Conservation (phyloP, 768 basidiomycete genomes). For the Crassisporium funariophilum region DNA sequence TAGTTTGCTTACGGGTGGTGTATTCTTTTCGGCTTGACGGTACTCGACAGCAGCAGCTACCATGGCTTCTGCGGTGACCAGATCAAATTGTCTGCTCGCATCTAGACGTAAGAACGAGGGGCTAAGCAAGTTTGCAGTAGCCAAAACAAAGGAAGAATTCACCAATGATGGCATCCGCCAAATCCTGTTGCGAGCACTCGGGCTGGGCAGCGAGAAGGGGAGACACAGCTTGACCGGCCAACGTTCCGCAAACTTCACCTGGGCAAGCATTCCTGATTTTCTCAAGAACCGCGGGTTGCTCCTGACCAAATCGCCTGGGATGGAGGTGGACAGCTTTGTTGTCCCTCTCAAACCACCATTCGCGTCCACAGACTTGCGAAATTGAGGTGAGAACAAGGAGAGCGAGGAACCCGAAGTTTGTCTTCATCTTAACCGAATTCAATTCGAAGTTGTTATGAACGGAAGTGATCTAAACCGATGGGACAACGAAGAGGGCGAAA, state of each 20-base stretch:
- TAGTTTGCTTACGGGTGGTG: slow-evolving; percentile 52
- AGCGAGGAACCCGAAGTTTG: slow-evolving; percentile 25
- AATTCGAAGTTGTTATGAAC: too few species aligned
- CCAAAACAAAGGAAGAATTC: slow-evolving; percentile 11
- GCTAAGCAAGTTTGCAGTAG: too few species aligned
- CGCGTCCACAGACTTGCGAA: slow-evolving; percentile 38
- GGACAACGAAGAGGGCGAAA: too few species aligned
- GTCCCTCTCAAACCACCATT: slow-evolving; percentile 50
- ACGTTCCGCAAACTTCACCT: slow-evolving; percentile 48
- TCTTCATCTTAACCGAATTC: too few species aligned
- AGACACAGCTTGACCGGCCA: slow-evolving; percentile 51
- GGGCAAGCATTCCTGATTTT: slow-evolving; percentile 50
- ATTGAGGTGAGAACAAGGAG: slow-evolving; percentile 30
- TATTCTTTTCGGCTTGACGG: slow-evolving; percentile 61
- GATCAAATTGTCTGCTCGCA: slow-evolving; percentile 54
- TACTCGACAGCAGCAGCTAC: slow-evolving; percentile 53
- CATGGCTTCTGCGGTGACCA: slow-evolving; percentile 51
- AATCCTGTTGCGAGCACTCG: slow-evolving; percentile 59
- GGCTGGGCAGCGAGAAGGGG: slow-evolving; percentile 54
- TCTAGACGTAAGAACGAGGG: slow-evolving; percentile 31
- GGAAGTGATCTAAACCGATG: too few species aligned
- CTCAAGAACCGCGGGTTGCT: slow-evolving; percentile 48
- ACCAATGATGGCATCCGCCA: slow-evolving; percentile 61
- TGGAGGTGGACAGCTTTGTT: slow-evolving; percentile 44
- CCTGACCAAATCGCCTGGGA: slow-evolving; percentile 56